These are phyloP conservation scores for Alternaria incomplexa DNA, from an alignment of 2,329 filamentous ascomycete species.

Conservation along the genomic window DNA sequence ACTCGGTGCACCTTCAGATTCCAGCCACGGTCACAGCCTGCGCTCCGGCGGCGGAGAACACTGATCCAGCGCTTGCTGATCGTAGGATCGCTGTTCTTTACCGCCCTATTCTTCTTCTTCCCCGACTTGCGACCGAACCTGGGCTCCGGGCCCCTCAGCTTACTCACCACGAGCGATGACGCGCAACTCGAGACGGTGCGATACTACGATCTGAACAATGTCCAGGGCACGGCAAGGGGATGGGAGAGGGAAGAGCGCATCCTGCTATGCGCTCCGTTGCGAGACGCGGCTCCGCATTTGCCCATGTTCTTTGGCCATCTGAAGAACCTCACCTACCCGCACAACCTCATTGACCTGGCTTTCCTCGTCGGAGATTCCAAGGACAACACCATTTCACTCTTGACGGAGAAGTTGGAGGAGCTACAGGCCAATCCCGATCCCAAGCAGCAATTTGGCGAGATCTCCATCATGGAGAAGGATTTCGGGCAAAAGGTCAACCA, in stretches of 20 bases:
- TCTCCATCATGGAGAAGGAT: conserved; percentile 97
- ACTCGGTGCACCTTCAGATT: conserved; percentile 65
- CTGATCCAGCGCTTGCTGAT: conserved; percentile 72
- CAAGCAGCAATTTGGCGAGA: conserved; percentile 87
- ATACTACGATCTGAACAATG: conserved; percentile 93
- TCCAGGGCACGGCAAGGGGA: conserved; percentile 87
- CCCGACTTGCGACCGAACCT: conserved; percentile 72
- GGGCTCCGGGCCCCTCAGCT: conserved; percentile 69
- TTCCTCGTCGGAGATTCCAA: conserved; percentile 98
- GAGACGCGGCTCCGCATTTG: conserved; percentile 90
- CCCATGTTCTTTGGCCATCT: conserved; percentile 99
- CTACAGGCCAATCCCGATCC: conserved; percentile 82
- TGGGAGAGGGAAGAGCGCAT: conserved; percentile 98
- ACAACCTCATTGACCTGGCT: conserved; percentile 93
- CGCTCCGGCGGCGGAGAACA: conserved; percentile 74
- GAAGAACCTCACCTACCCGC: conserved; percentile 94
- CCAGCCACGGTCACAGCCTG: conserved; percentile 79
- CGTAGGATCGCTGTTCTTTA: conserved; percentile 60
- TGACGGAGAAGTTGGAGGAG: conserved; percentile 76
- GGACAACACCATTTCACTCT: conserved; percentile 79
- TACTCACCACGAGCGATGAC: conserved; percentile 70
- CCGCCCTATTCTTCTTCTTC: conserved; percentile 74
- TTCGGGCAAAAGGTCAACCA: conserved; percentile 98
- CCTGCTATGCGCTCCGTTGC: conserved; percentile 88
- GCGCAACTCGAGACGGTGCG: conserved; percentile 91